Percentiles rank a stretch among this genome's conserved stretches.
These are phyloP conservation scores for Tubosaeta brunneosetosa DNA, from an alignment of 768 basidiomycete genomes.

Conservation along the genomic window DNA sequence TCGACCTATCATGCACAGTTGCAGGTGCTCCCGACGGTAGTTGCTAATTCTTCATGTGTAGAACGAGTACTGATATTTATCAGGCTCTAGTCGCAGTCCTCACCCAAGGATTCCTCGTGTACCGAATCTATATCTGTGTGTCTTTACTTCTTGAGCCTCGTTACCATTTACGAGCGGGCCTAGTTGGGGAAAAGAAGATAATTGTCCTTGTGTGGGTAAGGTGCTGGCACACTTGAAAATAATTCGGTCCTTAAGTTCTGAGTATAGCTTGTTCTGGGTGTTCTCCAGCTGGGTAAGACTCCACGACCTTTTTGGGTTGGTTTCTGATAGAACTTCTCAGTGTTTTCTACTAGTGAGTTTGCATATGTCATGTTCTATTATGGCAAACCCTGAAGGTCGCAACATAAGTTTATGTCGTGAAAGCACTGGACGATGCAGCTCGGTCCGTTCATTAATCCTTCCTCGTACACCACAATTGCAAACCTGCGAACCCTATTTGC, in stretches of 20 bases:
- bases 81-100: not conserved
- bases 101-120: not conserved
- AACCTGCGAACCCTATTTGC: not conserved
- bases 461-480: not conserved
- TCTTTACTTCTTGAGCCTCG: not conserved
- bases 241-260: not conserved
- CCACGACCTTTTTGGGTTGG: too few relatives aligned
- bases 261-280: not conserved
- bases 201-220: not conserved
- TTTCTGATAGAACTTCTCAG: not conserved
- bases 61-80: not conserved
- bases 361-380: too few relatives aligned
- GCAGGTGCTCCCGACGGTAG: not conserved
- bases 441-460: not conserved
- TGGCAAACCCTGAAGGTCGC: too few relatives aligned
- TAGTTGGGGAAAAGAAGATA: not conserved
- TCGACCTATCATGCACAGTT: not conserved
- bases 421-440: not conserved
- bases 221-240: not conserved
- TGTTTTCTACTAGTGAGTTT: not conserved
- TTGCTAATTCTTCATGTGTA: not conserved
- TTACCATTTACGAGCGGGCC: not conserved
- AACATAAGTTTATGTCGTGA: not conserved
- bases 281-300: slow-evolving; percentile 1
- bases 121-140: not conserved